Percentiles rank a stretch among this genome's conserved stretches.
phyloP scores from a whole-genome alignment of 169 alveolate species.

The Plasmodium billcollinsi region DNA sequence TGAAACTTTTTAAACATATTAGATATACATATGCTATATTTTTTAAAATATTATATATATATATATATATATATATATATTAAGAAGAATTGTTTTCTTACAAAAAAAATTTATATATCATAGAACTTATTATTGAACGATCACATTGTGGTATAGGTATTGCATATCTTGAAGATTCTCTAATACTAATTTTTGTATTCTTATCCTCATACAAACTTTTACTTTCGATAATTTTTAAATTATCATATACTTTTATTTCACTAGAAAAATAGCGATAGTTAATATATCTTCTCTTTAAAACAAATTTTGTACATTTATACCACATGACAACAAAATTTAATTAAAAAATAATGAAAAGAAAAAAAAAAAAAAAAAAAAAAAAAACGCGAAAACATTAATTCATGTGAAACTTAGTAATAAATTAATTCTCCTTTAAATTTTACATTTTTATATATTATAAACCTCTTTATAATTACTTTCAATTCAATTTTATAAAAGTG shows the following conservation, averaged over 20 bases:
- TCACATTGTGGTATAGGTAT: constrained; percentile 75
- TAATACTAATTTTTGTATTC: constrained; percentile 65
- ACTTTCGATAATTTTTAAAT: constrained; percentile 58
- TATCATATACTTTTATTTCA: constrained; percentile 71
- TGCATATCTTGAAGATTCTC: constrained; percentile 68
- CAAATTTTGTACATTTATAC: constrained; percentile 42
- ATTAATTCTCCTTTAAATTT: not conserved
- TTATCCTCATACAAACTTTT: constrained; percentile 67
- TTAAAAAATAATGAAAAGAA: constrained; percentile 21
- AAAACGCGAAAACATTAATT: not conserved
- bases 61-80: not conserved
- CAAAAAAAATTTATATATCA: constrained; percentile 48
- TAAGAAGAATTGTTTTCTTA: not conserved
- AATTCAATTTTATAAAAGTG: too few relatives aligned
- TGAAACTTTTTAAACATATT: not conserved
- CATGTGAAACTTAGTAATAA: too few relatives aligned
- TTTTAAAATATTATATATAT: not conserved
- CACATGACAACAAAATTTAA: constrained; percentile 34
- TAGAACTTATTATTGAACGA: constrained; percentile 66
- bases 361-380: constrained; percentile 11
- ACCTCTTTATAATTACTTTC: not conserved
- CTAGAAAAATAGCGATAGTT: constrained; percentile 45
- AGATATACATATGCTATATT: not conserved
- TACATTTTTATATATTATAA: not conserved
- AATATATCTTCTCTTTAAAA: constrained; percentile 52